Evolutionary conservation across 1,284 basidiomycete species (phyloP), one percentile per base, ranked within the genome.

Genomic region (Ganoderma meredithae): DNA sequence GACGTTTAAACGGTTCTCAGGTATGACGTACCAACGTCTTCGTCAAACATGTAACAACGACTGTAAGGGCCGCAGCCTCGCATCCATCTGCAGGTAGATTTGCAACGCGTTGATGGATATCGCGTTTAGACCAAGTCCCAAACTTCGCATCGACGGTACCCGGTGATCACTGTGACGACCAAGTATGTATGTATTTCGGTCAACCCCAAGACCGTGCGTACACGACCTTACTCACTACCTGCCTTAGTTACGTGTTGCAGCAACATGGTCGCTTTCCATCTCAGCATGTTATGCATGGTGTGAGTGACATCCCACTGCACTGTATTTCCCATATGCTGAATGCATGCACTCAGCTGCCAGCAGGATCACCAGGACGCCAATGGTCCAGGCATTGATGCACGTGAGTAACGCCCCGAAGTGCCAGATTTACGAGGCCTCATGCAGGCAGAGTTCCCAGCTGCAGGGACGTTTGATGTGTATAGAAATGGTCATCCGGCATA

Each of bases 231-330:
- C n/a, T 10, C 0, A 1, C 15, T 17, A 31, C 19, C 10, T 39
- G 8, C 5, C 7, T 0, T 33, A 74, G 73, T 63, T 3, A 40
- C 55, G 9, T 74, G 73, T 41, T 74, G 73, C 39, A 72, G 73
- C 61, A 74, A 74, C 31, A 69, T 69, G 1, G 44, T 74, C 9
- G 66, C 73, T 1, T 74, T 69, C 62, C 65, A 70, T 13, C 58
- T 74, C 41, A 74, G 73, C 52, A 72, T 74, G 73, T 65, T 74
- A 3, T 74, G 73, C 63, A 70, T 74, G 68, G 70, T 71, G 72
- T 73, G 27, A 10, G 68, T 49, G 22, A 47, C 10, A 1, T n/a
- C n/a, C n/a, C n/a, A n/a, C n/a, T n/a, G n/a, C n/a, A n/a, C n/a
- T n/a, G n/a, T n/a, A n/a, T n/a, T n/a, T n/a, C n/a, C n/a, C n/a